Base-by-base conservation (phyloP, 2,329 filamentous ascomycete species). In the Arthrobotrys entomopaga region DNA sequence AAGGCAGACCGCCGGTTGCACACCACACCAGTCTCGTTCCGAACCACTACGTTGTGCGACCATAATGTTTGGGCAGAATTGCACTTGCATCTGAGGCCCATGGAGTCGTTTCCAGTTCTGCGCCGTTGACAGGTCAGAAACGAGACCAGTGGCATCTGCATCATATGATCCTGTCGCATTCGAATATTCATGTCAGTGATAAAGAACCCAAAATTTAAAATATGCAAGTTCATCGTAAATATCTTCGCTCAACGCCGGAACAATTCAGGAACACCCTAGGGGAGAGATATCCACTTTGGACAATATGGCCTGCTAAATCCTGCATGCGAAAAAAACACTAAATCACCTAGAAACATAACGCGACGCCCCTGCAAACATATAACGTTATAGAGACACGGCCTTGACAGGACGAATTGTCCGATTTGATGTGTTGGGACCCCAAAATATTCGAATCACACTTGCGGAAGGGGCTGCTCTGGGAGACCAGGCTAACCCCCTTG, bases 1-100 rank as follows among this genome's bases (percentile, higher is more conserved):
- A 70, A 70, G 58, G 65, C 65, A 64, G 50, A 70, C 65, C 65
- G 65, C 52, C 58, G 65, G 58, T 58, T 58, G 42, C 50, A 63
- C 29, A 34, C 29, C 29, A 34, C 29, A 34, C 10, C 29, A 34
- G 6, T 34, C 65, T 60, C 52, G 22, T 63, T 57, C 57, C 65
- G 65, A 63, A 24, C 38, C 34, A 38, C 46, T 59, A 40, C 34
- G 56, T 20, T 46, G 42, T n/a, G 11, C 42, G 29, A 34, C 29
- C 29, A 7, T 34, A 1, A 34, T 34, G 29, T 24, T 29, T 54
- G 8, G 42, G 8, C 15, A 29, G 24, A 54, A 13, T 19, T 20
- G 48, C 10, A 50, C 48, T n/a, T 57, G 53, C 34, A 57, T 34
- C 6, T 34, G 29, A n/a, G n/a, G n/a, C n/a, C n/a, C n/a, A n/a